phyloP scores from a whole-genome alignment of 345 rosid species.

The Mallotus nudiflorus region DNA sequence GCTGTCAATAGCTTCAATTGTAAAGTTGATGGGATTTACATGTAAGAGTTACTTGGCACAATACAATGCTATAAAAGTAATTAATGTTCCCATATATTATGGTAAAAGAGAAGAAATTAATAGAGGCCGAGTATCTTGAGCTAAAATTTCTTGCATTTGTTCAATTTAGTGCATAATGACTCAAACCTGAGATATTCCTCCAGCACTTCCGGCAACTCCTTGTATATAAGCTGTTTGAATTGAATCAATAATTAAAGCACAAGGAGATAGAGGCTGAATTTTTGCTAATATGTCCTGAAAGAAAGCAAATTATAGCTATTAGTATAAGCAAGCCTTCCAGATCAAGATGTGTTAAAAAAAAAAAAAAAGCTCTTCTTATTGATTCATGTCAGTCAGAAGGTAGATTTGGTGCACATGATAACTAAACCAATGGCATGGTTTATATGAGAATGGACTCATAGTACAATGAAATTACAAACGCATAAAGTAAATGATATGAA shows the following conservation, averaged over 20 bases:
- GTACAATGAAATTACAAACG: background rate
- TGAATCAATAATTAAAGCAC: conserved; percentile 80
- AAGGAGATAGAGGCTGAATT: conserved; percentile 61
- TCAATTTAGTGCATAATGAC: conserved; percentile 3
- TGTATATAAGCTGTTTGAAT: conserved; percentile 86
- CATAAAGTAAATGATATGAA: background rate
- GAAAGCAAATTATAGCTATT: conserved; percentile 9
- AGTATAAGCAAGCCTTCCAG: background rate
- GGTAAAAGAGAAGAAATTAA: background rate
- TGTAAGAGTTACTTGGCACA: background rate
- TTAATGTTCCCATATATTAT: background rate
- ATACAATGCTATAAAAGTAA: background rate
- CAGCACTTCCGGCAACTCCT: conserved; percentile 84
- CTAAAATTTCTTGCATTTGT: background rate
- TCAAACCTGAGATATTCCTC: conserved; percentile 78
- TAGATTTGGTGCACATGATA: background rate
- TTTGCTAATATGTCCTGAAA: conserved; percentile 75
- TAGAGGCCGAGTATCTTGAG: background rate
- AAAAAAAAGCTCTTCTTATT: background rate
- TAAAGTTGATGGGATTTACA: background rate
- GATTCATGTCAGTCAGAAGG: background rate
- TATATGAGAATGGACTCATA: background rate
- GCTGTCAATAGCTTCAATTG: background rate
- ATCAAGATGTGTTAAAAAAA: background rate
- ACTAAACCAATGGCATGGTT: background rate